phyloP scores from a whole-genome alignment of 768 basidiomycete species.

The Russula abietina region DNA sequence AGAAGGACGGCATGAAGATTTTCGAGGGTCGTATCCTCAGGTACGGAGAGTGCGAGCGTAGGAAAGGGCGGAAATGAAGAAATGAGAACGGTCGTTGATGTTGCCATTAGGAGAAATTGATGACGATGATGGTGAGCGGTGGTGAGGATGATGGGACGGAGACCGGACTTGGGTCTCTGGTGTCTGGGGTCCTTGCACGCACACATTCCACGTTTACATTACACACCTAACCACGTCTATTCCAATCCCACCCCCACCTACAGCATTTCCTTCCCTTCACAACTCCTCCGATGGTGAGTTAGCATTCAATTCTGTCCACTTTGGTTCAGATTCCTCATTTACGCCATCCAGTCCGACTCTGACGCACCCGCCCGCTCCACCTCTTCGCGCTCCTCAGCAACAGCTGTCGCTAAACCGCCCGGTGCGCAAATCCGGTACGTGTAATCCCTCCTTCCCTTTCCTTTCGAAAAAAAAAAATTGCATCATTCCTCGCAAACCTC shows the following conservation, averaged over 20 bases:
- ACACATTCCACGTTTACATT: neutral
- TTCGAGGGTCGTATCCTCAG: slow-evolving; percentile 37
- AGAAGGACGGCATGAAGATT: slow-evolving; percentile 41
- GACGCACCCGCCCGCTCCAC: slow-evolving; percentile 50
- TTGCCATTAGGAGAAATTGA: slow-evolving; percentile 36
- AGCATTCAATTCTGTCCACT: neutral
- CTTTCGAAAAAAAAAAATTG: neutral
- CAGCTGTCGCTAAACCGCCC: slow-evolving; percentile 62
- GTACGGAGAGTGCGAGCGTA: slow-evolving; percentile 44
- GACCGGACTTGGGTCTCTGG: too few species aligned
- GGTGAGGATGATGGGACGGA: too few species aligned
- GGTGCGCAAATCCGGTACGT: slow-evolving; percentile 78
- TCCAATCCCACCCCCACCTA: neutral
- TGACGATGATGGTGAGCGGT: neutral
- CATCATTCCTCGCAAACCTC: neutral
- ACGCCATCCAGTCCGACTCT: slow-evolving; percentile 62
- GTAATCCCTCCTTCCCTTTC: neutral
- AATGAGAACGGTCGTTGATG: slow-evolving; percentile 47
- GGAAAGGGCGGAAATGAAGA: slow-evolving; percentile 59
- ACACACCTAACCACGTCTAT: too few species aligned
- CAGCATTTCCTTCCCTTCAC: neutral
- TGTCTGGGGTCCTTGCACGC: neutral
- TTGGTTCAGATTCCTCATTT: neutral
- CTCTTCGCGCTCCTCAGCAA: slow-evolving; percentile 36
- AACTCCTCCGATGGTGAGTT: slow-evolving; percentile 4